Evolutionary conservation across 1,284 basidiomycete species (phyloP).

Genomic region (Agroathelia rolfsii): DNA sequence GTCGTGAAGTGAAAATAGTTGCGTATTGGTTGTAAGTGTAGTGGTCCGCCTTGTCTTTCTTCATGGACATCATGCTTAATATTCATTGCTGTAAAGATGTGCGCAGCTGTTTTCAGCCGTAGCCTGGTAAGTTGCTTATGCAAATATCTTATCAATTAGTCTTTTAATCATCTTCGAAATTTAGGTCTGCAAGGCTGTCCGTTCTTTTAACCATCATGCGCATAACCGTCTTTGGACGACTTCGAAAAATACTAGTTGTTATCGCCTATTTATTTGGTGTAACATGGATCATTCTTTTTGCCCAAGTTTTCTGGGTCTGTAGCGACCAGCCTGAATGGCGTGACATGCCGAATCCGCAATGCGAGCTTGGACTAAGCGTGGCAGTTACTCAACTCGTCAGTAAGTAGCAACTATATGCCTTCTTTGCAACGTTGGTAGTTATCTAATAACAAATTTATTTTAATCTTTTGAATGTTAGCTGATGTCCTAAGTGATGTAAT

Average conservation of each 20-base stretch:
- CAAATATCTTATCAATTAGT: background rate
- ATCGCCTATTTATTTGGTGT: background rate
- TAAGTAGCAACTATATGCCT: background rate
- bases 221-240: background rate
- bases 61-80: no score
- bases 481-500: conserved; percentile 16
- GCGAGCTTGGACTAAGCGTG: conserved; percentile 2
- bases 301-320: conserved; percentile 1
- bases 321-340: background rate
- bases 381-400: conserved; percentile 1
- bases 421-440: background rate
- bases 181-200: conserved; percentile 1
- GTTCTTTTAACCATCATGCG: background rate
- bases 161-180: background rate
- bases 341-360: background rate
- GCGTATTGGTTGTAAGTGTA: no score
- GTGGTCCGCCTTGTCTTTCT: no score
- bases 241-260: background rate
- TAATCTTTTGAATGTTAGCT: conserved; percentile 9
- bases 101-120: background rate
- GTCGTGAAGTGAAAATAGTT: background rate
- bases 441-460: background rate
- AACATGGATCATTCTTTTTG: background rate
- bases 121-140: background rate
- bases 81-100: no score